Conservation (phyloP, 2,329 filamentous ascomycete genomes). For the Fusarium compactum region DNA sequence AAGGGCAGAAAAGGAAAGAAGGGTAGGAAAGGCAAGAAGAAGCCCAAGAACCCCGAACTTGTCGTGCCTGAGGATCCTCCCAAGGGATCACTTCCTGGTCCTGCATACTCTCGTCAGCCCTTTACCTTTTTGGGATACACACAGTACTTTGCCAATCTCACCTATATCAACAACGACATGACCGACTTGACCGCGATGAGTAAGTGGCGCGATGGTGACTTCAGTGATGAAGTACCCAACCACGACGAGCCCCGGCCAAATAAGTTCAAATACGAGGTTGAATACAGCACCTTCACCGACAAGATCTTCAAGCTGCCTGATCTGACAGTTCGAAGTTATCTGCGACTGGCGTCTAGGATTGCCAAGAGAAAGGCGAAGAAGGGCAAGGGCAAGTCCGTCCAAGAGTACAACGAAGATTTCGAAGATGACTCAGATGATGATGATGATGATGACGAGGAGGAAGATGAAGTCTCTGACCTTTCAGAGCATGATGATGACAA, state of each 20-base stretch:
- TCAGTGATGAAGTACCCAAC: slow-evolving; percentile 66
- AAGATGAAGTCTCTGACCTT: slow-evolving; percentile 37
- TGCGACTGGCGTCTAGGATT: slow-evolving; percentile 84
- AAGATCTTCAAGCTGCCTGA: slow-evolving; percentile 80
- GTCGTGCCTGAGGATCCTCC: slow-evolving; percentile 78
- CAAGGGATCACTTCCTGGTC: slow-evolving; percentile 79
- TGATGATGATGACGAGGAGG: slow-evolving; percentile 45
- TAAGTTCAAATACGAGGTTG: slow-evolving; percentile 80
- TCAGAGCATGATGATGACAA: slow-evolving; percentile 38
- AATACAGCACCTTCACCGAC: slow-evolving; percentile 88
- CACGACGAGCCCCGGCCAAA: slow-evolving; percentile 67
- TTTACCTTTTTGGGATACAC: slow-evolving; percentile 83
- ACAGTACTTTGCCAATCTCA: slow-evolving; percentile 96
- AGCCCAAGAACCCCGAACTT: slow-evolving; percentile 70
- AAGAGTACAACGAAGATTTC: slow-evolving; percentile 36
- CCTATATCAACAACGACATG: slow-evolving; percentile 82
- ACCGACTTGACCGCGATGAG: slow-evolving; percentile 50
- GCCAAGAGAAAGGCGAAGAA: slow-evolving; percentile 56
- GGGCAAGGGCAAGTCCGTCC: slow-evolving; percentile 40
- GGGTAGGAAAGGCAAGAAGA: slow-evolving; percentile 58
- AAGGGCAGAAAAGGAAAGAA: slow-evolving; percentile 56
- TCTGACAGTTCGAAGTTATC: slow-evolving; percentile 84
- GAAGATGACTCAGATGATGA: slow-evolving; percentile 49
- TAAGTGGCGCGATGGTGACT: slow-evolving; percentile 74
- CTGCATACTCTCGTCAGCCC: slow-evolving; percentile 88